Evolutionary conservation across 2,329 filamentous ascomycete genomes (phyloP).

Genomic region (Phaeosphaeria sp.): DNA sequence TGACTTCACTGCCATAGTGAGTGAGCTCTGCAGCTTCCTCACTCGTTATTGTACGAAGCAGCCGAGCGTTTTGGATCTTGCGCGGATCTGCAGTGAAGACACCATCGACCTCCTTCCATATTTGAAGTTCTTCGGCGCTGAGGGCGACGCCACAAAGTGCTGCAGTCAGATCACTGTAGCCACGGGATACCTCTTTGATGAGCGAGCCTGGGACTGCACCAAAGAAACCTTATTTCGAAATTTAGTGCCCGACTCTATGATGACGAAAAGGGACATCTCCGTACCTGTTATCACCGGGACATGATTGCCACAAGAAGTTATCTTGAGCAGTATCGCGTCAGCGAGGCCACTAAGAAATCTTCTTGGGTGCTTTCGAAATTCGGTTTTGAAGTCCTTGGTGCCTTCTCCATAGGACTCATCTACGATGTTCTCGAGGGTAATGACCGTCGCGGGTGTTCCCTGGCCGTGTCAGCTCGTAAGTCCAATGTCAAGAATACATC

Average conservation of each 20-base stretch:
- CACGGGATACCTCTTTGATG: constrained; percentile 86
- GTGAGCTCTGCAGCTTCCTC: constrained; percentile 94
- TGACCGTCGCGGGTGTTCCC: neutral
- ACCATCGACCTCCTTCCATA: constrained; percentile 98
- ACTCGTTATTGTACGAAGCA: constrained; percentile 85
- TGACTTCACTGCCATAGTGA: constrained; percentile 77
- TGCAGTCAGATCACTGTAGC: constrained; percentile 94
- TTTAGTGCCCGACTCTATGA: neutral
- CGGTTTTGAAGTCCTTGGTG: constrained; percentile 40
- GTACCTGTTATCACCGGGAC: constrained; percentile 61
- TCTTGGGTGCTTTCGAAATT: constrained; percentile 51
- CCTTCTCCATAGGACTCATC: neutral
- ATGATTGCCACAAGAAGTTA: constrained; percentile 47
- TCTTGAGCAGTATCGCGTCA: constrained; percentile 43
- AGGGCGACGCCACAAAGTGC: constrained; percentile 87
- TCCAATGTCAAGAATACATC: constrained; percentile 14
- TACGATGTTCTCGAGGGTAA: neutral
- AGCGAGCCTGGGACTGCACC: constrained; percentile 88
- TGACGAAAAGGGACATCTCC: neutral
- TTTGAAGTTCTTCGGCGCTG: constrained; percentile 83
- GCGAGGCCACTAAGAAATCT: constrained; percentile 10
- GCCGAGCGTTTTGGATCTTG: constrained; percentile 87
- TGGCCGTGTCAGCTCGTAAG: neutral
- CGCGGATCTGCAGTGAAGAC: constrained; percentile 86
- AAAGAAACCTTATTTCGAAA: constrained; percentile 72